Evolutionary conservation across 2,329 filamentous ascomycete genomes (phyloP), one percentile per base, ranked within the genome.

Genomic region (Fusarium euwallaceae): DNA sequence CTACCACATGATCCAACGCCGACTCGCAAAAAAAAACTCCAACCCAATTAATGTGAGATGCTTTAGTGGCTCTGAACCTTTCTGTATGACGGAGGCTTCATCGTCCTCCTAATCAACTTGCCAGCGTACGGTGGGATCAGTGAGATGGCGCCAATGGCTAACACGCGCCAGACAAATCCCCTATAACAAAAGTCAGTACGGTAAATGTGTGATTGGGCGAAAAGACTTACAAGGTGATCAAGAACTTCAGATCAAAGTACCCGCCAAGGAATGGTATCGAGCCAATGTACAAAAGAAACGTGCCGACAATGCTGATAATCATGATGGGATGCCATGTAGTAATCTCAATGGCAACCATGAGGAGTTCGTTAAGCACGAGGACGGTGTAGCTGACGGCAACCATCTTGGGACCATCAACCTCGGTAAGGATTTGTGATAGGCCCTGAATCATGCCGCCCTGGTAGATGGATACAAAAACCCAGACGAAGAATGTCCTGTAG

Each of bases 261-360:
- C 88, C 88, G 4, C 93, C 93, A 24, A 99, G 83, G 78, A 98
- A 97, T 3, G 97, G 97, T 22, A 98, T 87, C 43, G 91, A 95
- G 4, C 91, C 94, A 29, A 95, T 87, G 79, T 94, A 99, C n/a
- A 96, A 82, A 32, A 93, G 82, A 53, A 94, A 92, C 0, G 97
- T 99, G 16, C 94, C 95, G 7, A 98, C 80, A 70, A 98, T 93
- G 75, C 89, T 92, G 61, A 94, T 85, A 64, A 97, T 92, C 95
- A 98, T 98, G 72, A 96, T 88, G 43, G 93, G 93, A 83, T 98
- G 97, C 97, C 97, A 99, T 0, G 97, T 99, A 4, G 95, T 98
- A 78, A 99, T 94, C 81, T 98, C 94, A 69, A 97, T 94, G 4
- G 95, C 96, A 3, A 98, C 97, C 97, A 99, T 99, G 78, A 97